A percentile compares a stretch with the other conserved stretches of the same genome.
Evolutionary conservation across 129 eudicot species (phyloP).

Genomic region (Sambucus nigra): DNA sequence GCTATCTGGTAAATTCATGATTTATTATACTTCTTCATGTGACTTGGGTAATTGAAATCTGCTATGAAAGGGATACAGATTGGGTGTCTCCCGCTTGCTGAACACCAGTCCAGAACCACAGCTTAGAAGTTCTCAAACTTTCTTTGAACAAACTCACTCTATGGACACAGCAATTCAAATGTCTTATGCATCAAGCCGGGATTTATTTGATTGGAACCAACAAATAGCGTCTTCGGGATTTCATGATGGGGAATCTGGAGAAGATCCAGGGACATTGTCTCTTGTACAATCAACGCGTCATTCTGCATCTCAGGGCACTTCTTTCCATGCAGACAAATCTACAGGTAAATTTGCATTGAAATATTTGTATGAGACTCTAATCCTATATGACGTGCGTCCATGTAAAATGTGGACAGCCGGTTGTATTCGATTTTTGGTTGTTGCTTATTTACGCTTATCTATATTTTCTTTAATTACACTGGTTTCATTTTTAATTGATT

Average conservation of each 20-base stretch:
- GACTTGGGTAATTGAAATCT: not conserved
- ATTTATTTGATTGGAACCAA: constrained; percentile 10
- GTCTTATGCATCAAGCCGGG: constrained; percentile 1
- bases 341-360: constrained; percentile 4
- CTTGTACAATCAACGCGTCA: constrained; percentile 4
- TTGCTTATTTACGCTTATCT: too few species aligned
- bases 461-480: too few species aligned
- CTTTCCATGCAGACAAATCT: constrained; percentile 4
- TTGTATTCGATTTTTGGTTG: too few species aligned
- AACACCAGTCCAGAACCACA: constrained; percentile 12
- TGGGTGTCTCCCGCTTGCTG: not conserved
- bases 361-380: not conserved
- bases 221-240: constrained; percentile 9
- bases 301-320: not conserved
- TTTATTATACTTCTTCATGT: not conserved
- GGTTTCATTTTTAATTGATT: too few species aligned
- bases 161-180: constrained; percentile 6
- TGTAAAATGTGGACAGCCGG: too few species aligned
- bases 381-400: not conserved
- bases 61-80: constrained; percentile 15
- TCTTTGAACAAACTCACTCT: constrained; percentile 9
- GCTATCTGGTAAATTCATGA: not conserved
- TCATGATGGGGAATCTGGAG: constrained; percentile 5
- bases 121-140: constrained; percentile 13
- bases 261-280: constrained; percentile 11